Base-by-base conservation (phyloP, 2,329 filamentous ascomycete genomes). In the Phaeoacremonium minimum region DNA sequence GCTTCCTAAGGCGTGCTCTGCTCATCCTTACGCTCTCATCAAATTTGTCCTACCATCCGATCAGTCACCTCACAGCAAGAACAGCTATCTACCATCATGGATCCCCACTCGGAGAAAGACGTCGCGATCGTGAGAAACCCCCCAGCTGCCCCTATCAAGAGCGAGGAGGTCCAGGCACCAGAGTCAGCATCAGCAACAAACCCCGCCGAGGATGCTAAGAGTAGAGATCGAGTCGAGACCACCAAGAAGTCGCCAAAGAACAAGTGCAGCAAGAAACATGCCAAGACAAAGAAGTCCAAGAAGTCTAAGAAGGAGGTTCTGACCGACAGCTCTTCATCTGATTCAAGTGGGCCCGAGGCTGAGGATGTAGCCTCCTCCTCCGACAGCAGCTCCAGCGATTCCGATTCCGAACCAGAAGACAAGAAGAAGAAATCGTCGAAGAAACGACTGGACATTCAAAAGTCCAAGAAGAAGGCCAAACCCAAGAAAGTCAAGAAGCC, bases 371-470 rank as follows among this genome's bases (percentile, higher is more conserved):
- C 48, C n/a, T 48, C 50, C 13, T 46, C 46, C 2, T 50, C 46
- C 6, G 51, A 55, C n/a, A 52, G 51, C 4, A 48, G 52, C 12
- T 43, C 44, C 12, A 48, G 42, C 19, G 39, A 40, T 18, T 48
- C 48, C 1, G 51, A 48, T 6, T 50, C 42, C 7, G 46, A 46
- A 1, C 43, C 42, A 30, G 48, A 49, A 13, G 34, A 42, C 17
- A 51, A 49, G 37, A 58, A 53, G 40, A 57, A 54, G 41, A 46
- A 46, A 15, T 18, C 36, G 6, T 33, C 44, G 17, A 60, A 56
- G 46, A 60, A 56, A 36, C 56, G 52, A 3, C 48, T 49, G 16
- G 50, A 52, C 13, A n/a, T 38, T 6, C 48, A 48, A 9, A 58
- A 55, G 32, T 15, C 43, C 19, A 60, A 53, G 42, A 56, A 52